phyloP scores from a whole-genome alignment of 495 filamentous ascomycete species.

The Hyaloscypha variabilis region DNA sequence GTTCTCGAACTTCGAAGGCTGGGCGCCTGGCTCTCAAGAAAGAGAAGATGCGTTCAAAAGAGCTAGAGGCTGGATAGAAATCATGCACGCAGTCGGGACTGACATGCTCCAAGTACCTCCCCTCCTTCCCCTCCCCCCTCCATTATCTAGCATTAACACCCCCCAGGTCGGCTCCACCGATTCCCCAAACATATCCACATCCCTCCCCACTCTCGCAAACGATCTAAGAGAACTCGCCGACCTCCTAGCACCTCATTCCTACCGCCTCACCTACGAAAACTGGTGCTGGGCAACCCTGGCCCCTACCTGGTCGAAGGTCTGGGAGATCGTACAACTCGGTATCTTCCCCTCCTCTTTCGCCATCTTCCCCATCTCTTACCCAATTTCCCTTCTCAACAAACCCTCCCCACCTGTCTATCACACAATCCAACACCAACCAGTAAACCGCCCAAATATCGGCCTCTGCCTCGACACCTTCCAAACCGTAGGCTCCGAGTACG shows the following conservation, averaged over 20 bases:
- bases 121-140: constrained; percentile 51
- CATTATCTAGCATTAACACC: constrained; percentile 18
- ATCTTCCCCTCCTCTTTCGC: too few species aligned
- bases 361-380: too few species aligned
- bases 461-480: constrained; percentile 86
- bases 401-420: too few species aligned
- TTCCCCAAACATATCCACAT: constrained; percentile 51
- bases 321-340: constrained; percentile 64
- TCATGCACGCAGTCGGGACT: constrained; percentile 72
- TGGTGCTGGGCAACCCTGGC: constrained; percentile 84
- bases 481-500: constrained; percentile 74
- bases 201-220: constrained; percentile 48
- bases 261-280: constrained; percentile 77
- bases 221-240: constrained; percentile 69
- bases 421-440: too few species aligned
- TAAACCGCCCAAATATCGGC: constrained; percentile 67
- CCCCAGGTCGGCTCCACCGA: constrained; percentile 70
- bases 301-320: constrained; percentile 67
- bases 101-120: constrained; percentile 78
- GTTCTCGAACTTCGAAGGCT: constrained; percentile 82
- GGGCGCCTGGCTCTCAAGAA: constrained; percentile 58
- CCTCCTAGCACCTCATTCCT: constrained; percentile 56
- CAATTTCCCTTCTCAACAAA: too few species aligned
- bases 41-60: constrained; percentile 66
- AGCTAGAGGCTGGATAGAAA: constrained; percentile 68